phyloP scores from a whole-genome alignment of 169 alveolate genomes.

The Plasmodium cynomolgi region DNA sequence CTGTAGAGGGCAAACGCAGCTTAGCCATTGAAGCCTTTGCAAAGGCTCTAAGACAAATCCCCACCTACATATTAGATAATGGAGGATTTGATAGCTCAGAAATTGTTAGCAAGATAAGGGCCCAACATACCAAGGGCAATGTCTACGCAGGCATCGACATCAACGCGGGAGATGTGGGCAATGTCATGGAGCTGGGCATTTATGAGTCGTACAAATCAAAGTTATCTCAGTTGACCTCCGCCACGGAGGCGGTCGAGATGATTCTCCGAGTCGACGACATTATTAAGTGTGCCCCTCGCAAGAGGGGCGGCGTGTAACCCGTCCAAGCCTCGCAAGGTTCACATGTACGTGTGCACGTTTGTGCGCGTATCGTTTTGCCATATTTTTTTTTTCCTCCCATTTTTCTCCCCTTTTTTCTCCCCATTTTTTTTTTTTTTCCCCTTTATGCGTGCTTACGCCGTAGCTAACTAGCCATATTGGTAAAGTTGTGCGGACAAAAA shows the following conservation, averaged over 20 bases:
- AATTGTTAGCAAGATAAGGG: constrained; percentile 95
- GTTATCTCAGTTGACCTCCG: constrained; percentile 96
- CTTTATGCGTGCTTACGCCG: background rate
- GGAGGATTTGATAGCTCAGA: constrained; percentile 99
- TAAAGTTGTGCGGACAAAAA: background rate
- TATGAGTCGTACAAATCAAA: constrained; percentile 97
- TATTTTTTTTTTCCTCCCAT: background rate
- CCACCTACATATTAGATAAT: constrained; percentile 97
- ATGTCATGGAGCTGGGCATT: constrained; percentile 95
- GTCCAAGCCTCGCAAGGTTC: background rate
- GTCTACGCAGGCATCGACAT: constrained; percentile 94
- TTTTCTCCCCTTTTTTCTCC: background rate
- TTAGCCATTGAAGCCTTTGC: constrained; percentile 98
- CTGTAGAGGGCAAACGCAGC: constrained; percentile 96
- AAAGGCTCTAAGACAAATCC: constrained; percentile 96
- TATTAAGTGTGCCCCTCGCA: constrained; percentile 98
- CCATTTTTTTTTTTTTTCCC: background rate
- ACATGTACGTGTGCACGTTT: background rate
- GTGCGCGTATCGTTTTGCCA: background rate
- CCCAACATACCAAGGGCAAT: constrained; percentile 95
- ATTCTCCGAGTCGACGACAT: constrained; percentile 98
- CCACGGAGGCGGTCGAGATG: constrained; percentile 99
- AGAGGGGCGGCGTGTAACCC: constrained; percentile 80
- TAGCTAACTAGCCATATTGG: background rate
- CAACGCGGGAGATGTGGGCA: constrained; percentile 93